A percentile compares a stretch with the other conserved stretches of the same genome.
These are phyloP conservation scores for Paraphoma chrysanthemicola DNA, from an alignment of 2,329 filamentous ascomycete genomes.

Conservation along the genomic window DNA sequence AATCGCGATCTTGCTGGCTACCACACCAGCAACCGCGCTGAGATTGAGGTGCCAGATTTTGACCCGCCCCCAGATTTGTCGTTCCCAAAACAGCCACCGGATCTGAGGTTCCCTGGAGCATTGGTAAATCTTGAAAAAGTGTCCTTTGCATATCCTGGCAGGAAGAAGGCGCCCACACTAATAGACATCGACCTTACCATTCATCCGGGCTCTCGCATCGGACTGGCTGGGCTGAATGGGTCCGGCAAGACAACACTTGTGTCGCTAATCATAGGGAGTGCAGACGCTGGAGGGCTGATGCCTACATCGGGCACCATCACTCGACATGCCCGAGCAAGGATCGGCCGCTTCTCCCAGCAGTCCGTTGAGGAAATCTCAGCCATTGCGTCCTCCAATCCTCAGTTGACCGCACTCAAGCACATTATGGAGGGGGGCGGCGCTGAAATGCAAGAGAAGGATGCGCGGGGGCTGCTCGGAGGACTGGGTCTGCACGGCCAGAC, in stretches of 20 bases:
- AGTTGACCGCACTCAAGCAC: constrained; percentile 70
- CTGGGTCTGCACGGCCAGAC: constrained; percentile 74
- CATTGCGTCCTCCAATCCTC: constrained; percentile 58
- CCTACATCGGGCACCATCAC: constrained; percentile 69
- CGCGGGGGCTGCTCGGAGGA: constrained; percentile 70
- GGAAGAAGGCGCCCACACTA: constrained; percentile 57
- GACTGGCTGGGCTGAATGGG: constrained; percentile 80
- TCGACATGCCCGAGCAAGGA: constrained; percentile 71
- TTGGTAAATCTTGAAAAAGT: constrained; percentile 75
- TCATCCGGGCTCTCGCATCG: constrained; percentile 75
- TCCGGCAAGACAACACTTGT: constrained; percentile 82
- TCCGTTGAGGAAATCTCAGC: constrained; percentile 73
- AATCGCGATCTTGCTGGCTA: constrained; percentile 71
- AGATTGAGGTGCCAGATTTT: constrained; percentile 73
- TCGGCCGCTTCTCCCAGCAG: constrained; percentile 83
- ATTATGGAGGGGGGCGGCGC: constrained; percentile 63
- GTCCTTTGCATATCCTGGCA: constrained; percentile 67
- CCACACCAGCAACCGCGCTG: constrained; percentile 61
- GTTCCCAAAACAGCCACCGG: constrained; percentile 67
- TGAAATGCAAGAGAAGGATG: constrained; percentile 68
- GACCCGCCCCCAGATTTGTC: constrained; percentile 64
- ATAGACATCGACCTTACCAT: constrained; percentile 72
- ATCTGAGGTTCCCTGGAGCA: constrained; percentile 77
- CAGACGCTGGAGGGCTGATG: constrained; percentile 43
- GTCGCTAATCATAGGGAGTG: constrained; percentile 68